Base-by-base conservation (phyloP, 768 basidiomycete genomes). In the Leccinum broughii region DNA sequence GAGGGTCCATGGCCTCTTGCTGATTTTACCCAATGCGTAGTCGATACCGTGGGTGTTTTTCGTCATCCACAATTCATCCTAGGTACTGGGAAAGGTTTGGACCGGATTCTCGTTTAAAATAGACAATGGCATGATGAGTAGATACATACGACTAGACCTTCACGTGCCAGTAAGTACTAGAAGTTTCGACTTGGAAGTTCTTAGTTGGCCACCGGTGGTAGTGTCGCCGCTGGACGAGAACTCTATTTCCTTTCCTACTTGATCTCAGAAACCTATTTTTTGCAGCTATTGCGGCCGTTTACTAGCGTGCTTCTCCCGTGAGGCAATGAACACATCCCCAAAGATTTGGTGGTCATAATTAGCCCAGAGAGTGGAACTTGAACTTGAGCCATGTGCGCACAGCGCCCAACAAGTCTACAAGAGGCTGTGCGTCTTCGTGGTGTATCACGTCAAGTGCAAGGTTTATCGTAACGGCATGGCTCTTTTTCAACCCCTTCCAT, bases 91-190 rank as follows among this genome's bases (percentile, higher is more conserved):
- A 46, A 30, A 14, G 22, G 4, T 32, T 24, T 56, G 51, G 28
- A 53, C 30, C 30, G 41, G 35, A 6, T 11, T 7, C 17, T 34
- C 15, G 24, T 55, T 39, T 22, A 52, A 62, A 62, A 49, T 39
- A 55, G 39, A 48, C 17, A 26, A 55, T 8, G 51, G 17, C 6
- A 32, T 11, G 65, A 59, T 49, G 62, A 37, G 41, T 26, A 22
- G 10, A 46, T 58, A 41, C 50, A 53, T 51, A 59, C 24, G 20
- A 24, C 13, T 24, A 17, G 35, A 52, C n/a, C 32, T 44, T 70
- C 64, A 68, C 70, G 64, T 58, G 63, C 64, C 11, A 46, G 20
- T 20, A 17, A 44, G n/a, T 20, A 17, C n/a, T 56, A 51, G 57
- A 64, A 61, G 54, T 17, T 56, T 59, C 39, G 14, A 24, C 17